These are phyloP conservation scores for Bipolaris bicolor DNA, from an alignment of 2,329 filamentous ascomycete genomes.

Conservation along the genomic window DNA sequence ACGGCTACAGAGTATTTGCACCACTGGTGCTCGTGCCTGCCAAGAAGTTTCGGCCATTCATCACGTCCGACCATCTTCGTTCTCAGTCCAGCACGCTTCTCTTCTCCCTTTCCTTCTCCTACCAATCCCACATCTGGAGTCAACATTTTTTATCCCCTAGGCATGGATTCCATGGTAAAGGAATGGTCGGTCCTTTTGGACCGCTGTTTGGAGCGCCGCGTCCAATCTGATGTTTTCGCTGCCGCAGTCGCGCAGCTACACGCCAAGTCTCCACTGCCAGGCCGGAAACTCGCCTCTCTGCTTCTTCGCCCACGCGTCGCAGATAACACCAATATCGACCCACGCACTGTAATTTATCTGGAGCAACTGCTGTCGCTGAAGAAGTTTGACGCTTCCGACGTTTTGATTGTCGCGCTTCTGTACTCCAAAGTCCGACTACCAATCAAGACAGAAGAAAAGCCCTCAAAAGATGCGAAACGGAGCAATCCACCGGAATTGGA, in stretches of 20 bases:
- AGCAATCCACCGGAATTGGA: conserved; percentile 47
- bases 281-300: conserved; percentile 44
- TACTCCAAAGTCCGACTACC: conserved; percentile 44
- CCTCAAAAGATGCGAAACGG: conserved; percentile 34
- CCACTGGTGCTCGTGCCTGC: conserved; percentile 6
- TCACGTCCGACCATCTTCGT: conserved; percentile 19
- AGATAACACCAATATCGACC: conserved; percentile 40
- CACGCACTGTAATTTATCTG: conserved; percentile 43
- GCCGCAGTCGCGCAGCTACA: conserved; percentile 41
- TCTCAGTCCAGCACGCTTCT: conserved; percentile 6
- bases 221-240: conserved; percentile 44
- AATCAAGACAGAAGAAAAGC: conserved; percentile 25
- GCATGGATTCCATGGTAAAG: conserved; percentile 42
- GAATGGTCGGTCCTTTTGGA: conserved; percentile 46
- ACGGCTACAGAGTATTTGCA: not conserved
- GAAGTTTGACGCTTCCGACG: conserved; percentile 45
- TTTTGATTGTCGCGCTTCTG: conserved; percentile 41
- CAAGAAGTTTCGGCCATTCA: conserved; percentile 14
- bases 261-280: conserved; percentile 43
- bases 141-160: conserved; percentile 4
- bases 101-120: conserved; percentile 4
- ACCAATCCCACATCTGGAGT: not conserved
- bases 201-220: conserved; percentile 42
- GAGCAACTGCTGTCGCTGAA: conserved; percentile 43
- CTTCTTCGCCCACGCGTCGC: conserved; percentile 42